Conservation (phyloP, 2,329 filamentous ascomycete genomes). For the Lasiodiplodia theobromae region DNA sequence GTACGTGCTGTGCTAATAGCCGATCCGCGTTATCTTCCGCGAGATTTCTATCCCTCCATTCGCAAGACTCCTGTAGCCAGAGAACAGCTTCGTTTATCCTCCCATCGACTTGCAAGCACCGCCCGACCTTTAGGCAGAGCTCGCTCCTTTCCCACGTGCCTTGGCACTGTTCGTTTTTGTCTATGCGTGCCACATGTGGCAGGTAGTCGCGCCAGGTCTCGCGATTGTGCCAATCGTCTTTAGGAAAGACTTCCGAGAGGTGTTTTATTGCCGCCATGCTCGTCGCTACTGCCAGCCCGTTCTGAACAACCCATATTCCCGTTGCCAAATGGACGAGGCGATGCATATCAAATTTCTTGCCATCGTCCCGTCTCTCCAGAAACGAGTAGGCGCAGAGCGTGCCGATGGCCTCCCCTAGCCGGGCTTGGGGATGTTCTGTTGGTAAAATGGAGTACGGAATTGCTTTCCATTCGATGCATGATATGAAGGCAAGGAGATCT, state of each 20-base stretch:
- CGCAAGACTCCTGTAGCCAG: constrained; percentile 30
- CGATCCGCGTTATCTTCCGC: neutral
- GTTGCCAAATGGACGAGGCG: constrained; percentile 46
- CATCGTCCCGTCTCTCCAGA: constrained; percentile 33
- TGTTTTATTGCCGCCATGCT: constrained; percentile 32
- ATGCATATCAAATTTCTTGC: constrained; percentile 40
- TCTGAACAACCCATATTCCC: constrained; percentile 41
- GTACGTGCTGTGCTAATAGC: neutral
- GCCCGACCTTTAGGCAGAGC: constrained; percentile 30
- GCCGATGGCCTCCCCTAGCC: constrained; percentile 41
- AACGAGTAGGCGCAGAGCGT: constrained; percentile 45
- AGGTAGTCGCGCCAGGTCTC: constrained; percentile 40
- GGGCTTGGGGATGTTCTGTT: constrained; percentile 31
- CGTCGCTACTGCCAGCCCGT: constrained; percentile 33
- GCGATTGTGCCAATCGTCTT: constrained; percentile 33
- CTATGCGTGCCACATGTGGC: constrained; percentile 38
- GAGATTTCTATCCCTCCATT: constrained; percentile 28
- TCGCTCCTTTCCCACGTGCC: constrained; percentile 21
- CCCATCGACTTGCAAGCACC: constrained; percentile 29
- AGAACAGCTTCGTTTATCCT: constrained; percentile 30
- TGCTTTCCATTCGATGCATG: constrained; percentile 28
- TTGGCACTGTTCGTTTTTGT: constrained; percentile 4
- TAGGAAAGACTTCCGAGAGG: constrained; percentile 38
- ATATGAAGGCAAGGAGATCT: constrained; percentile 46
- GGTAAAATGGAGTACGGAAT: constrained; percentile 46